Evolutionary conservation across 306 rosid genomes (phyloP).

Genomic region (Vicia faba): DNA sequence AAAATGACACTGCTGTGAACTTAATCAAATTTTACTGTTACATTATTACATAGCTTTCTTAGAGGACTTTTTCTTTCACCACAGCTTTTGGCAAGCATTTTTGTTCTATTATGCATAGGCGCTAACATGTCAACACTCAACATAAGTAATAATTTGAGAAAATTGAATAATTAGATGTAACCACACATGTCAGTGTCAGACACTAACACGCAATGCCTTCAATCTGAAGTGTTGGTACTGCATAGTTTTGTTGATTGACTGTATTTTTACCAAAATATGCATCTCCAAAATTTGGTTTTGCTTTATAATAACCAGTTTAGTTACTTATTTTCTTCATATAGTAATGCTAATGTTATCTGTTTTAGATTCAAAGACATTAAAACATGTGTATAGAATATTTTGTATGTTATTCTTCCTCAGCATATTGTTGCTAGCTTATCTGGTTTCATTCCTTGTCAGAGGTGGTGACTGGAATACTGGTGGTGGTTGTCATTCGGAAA

Average conservation of each 20-base stretch:
- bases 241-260: neutral
- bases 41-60: neutral
- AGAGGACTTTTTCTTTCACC: neutral
- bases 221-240: neutral
- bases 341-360: neutral
- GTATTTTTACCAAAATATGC: neutral
- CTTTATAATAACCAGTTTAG: conserved; percentile 18
- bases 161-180: too few relatives aligned
- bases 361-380: neutral
- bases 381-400: neutral
- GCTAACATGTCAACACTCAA: too few relatives aligned
- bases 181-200: neutral
- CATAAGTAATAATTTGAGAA: too few relatives aligned
- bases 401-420: conserved; percentile 8
- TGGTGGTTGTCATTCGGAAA: conserved; percentile 84
- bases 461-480: conserved; percentile 90
- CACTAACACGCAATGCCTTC: too few relatives aligned
- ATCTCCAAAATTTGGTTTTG: neutral
- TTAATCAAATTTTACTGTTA: neutral
- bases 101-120: neutral
- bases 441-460: conserved; percentile 46
- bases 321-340: neutral
- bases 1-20: neutral
- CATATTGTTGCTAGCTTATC: conserved; percentile 5
- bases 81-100: neutral